These are phyloP conservation scores for Brassica carinata DNA, from an alignment of 345 rosid genomes.

Conservation along the genomic window DNA sequence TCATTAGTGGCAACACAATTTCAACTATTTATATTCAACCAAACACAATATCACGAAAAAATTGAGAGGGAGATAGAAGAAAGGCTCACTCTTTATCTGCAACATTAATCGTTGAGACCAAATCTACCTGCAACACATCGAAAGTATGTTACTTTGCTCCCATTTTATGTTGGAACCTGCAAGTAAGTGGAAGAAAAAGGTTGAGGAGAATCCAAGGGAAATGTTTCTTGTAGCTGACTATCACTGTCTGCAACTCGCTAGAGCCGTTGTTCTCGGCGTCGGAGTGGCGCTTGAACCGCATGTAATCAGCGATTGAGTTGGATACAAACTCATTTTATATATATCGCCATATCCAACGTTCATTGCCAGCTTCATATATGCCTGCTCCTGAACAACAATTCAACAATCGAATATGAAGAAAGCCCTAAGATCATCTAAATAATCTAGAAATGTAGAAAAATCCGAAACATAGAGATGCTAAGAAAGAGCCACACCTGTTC, in stretches of 20 bases:
- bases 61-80: background rate
- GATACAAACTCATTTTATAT: background rate
- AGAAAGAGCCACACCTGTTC: too few relatives aligned
- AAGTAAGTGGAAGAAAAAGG: conserved; percentile 54
- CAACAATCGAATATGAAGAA: too few relatives aligned
- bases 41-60: background rate
- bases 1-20: too few relatives aligned
- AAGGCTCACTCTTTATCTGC: conserved; percentile 81
- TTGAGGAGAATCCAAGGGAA: conserved; percentile 82
- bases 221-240: conserved; percentile 69
- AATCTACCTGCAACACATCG: conserved; percentile 68
- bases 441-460: too few relatives aligned
- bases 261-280: conserved; percentile 17
- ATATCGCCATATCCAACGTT: too few relatives aligned
- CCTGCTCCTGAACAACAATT: too few relatives aligned
- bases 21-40: background rate
- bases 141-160: background rate
- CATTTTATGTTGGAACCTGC: too few relatives aligned
- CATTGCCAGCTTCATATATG: too few relatives aligned
- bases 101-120: conserved; percentile 87
- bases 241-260: conserved; percentile 78
- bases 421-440: too few relatives aligned
- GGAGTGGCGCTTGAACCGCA: conserved; percentile 67
- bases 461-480: too few relatives aligned
- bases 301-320: conserved; percentile 78